Base-by-base conservation (phyloP, 2,329 filamentous ascomycete species). In the Bisporella sp. region DNA sequence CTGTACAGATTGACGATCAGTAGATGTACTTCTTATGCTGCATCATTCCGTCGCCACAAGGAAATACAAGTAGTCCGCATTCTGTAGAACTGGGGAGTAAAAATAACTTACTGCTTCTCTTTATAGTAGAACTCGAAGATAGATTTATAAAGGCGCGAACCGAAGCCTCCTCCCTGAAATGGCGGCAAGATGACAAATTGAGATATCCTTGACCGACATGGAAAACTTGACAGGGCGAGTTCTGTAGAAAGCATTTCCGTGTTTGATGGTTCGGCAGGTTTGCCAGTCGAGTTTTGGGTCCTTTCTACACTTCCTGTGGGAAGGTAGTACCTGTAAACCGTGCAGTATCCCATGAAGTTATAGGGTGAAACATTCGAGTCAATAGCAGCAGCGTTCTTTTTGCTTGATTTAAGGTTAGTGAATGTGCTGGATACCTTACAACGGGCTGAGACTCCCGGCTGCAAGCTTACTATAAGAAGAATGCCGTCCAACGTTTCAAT, bases 151-250 rank as follows among this genome's bases (percentile, higher is more conserved):
- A 99, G 79, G 41, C 81, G 77, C 8, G 82, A 78, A 35, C 92
- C 93, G 46, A 92, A 83, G 12, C 90, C 90, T 54, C 82, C 80
- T 54, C 80, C 77, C 65, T 96, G 91, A 67, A 89, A 95, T 5
- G 89, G 86, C 2, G 91, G 91, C 8, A 99, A 75, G 55, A 99
- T 84, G 54, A 99, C 65, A 68, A 97, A 97, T 66, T 99, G 93
- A 0, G 92, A 95, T 57, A 99, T 88, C 42, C 95, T 80, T 53
- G 89, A 82, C 39, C 92, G 83, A 60, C 85, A 86, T 9, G 88
- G 85, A 2, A 91, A 76, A 45, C 84, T 71, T 4, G 78, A 67
- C 56, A 84, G 72, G n/a, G 68, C 59, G 33, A 57, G 31, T 49
- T 54, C 57, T n/a, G 59, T 50, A 11, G 57, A 41, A 0, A 65